Evolutionary conservation across 2,329 filamentous ascomycete genomes (phyloP).

Genomic region (Mycosphaerella sp.): DNA sequence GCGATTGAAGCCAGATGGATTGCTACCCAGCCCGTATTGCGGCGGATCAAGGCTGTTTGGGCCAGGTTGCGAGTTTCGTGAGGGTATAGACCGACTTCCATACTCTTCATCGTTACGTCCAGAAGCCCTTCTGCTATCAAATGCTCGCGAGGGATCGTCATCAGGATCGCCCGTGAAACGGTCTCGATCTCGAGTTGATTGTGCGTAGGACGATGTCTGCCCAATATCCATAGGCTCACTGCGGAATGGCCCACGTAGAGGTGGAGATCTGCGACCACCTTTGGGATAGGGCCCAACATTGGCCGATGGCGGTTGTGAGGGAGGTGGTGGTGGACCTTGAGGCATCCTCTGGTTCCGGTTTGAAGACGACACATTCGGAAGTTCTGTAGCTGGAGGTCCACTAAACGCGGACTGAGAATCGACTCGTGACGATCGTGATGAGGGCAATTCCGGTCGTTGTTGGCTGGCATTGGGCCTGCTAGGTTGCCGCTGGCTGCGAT

Average conservation of each 20-base stretch:
- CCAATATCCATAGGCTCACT: slow-evolving; percentile 26
- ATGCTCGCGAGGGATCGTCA: slow-evolving; percentile 13
- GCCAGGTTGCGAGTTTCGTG: slow-evolving; percentile 13
- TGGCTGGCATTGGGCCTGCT: slow-evolving; percentile 13
- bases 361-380: slow-evolving; percentile 21
- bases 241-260: slow-evolving; percentile 19
- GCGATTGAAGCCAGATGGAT: slow-evolving; percentile 4
- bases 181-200: slow-evolving; percentile 18
- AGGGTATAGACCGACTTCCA: slow-evolving; percentile 16
- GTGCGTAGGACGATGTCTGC: slow-evolving; percentile 23
- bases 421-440: slow-evolving; percentile 8
- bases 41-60: slow-evolving; percentile 16
- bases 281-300: slow-evolving; percentile 20
- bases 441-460: slow-evolving; percentile 14
- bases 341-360: slow-evolving; percentile 21
- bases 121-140: slow-evolving; percentile 9
- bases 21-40: slow-evolving; percentile 15
- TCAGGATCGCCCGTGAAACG: slow-evolving; percentile 19
- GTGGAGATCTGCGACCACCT: slow-evolving; percentile 21
- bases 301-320: no score
- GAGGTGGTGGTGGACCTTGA: slow-evolving; percentile 16
- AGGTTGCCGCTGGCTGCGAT: slow-evolving; percentile 16
- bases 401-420: slow-evolving; percentile 18
- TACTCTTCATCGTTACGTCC: slow-evolving; percentile 19
- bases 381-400: slow-evolving; percentile 16